Evolutionary conservation across 805 yeast species (phyloP).

Genomic region (Cyberlindnera meyerae): DNA sequence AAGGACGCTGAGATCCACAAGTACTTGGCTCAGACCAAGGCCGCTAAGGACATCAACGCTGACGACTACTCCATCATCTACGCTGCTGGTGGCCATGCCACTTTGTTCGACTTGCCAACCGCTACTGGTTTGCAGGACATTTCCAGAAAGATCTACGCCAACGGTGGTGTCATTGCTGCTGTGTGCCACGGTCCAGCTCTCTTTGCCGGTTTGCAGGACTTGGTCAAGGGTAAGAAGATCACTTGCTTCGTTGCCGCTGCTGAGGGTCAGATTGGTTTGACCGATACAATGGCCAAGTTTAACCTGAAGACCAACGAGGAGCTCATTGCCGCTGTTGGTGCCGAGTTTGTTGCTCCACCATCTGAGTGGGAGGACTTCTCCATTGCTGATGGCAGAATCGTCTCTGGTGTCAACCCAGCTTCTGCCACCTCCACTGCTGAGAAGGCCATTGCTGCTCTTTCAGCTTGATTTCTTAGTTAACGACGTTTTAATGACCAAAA

Average conservation of each 20-base stretch:
- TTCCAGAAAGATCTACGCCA: conserved; percentile 42
- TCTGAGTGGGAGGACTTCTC: conserved; percentile 49
- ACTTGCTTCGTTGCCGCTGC: conserved; percentile 54
- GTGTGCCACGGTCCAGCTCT: conserved; percentile 69
- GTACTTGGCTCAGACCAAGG: conserved; percentile 37
- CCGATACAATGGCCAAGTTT: conserved; percentile 9
- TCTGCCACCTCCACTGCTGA: conserved; percentile 47
- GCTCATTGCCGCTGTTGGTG: conserved; percentile 37
- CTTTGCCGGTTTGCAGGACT: conserved; percentile 43
- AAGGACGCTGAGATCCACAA: conserved; percentile 34
- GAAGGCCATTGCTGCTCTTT: conserved; percentile 28
- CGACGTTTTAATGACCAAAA: no score
- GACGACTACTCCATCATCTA: conserved; percentile 48
- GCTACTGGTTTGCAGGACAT: conserved; percentile 42
- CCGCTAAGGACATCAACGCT: conserved; percentile 44
- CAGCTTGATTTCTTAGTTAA: not conserved
- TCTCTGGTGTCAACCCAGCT: conserved; percentile 65
- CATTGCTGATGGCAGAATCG: conserved; percentile 51
- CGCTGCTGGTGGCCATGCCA: conserved; percentile 67
- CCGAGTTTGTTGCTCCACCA: conserved; percentile 40
- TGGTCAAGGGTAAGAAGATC: conserved; percentile 47
- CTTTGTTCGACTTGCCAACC: conserved; percentile 51
- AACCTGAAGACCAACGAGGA: conserved; percentile 35
- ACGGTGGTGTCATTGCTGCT: conserved; percentile 55
- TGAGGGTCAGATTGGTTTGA: conserved; percentile 37